Base-by-base conservation (phyloP, 331 rosid species). In the Telfairia occidentalis region DNA sequence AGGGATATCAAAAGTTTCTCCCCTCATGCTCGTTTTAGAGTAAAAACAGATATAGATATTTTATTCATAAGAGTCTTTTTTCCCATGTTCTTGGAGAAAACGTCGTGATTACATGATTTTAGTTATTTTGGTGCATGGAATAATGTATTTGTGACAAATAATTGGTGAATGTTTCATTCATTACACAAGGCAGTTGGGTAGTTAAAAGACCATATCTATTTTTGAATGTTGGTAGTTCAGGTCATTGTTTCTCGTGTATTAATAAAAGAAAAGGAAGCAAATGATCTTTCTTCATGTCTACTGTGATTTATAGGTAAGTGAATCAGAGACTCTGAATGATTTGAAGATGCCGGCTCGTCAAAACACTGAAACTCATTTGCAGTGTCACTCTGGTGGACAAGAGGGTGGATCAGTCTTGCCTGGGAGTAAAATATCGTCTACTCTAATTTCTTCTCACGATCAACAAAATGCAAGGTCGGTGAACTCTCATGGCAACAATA, bases 231-330 rank as follows among this genome's bases (percentile, higher is more conserved):
- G 21, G 37, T 67, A 2, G 48, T n/a, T 42, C 5, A 12, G 34
- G 12, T 67, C 24, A 42, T 23, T 43, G 15, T 45, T 26, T 69
- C 54, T 69, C 24, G 74, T 45, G 54, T 19, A 15, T 9, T 12
- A 3, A 7, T 42, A 28, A 69, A 45, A 43, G 55, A 3, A 24
- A 45, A 45, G 16, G 34, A 66, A 66, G 4, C n/a, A 10, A 24
- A 24, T 10, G 8, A 69, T 69, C 74, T 69, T 45, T 26, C 24
- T 42, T 69, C 35, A 15, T 69, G 55, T 69, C 0, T 19, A 69
- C 55, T 26, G 2, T 43, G 78, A 26, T 71, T 9, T 78, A 53
- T 86, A 90, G 98, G 93, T 90, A 79, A 92, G 78, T 2, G 88
- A 81, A 58, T 43, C 35, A 30, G 82, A 78, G 71, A 83, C 84